Base-by-base conservation (phyloP, 2,329 filamentous ascomycete genomes). In the Sporothrix pallida region DNA sequence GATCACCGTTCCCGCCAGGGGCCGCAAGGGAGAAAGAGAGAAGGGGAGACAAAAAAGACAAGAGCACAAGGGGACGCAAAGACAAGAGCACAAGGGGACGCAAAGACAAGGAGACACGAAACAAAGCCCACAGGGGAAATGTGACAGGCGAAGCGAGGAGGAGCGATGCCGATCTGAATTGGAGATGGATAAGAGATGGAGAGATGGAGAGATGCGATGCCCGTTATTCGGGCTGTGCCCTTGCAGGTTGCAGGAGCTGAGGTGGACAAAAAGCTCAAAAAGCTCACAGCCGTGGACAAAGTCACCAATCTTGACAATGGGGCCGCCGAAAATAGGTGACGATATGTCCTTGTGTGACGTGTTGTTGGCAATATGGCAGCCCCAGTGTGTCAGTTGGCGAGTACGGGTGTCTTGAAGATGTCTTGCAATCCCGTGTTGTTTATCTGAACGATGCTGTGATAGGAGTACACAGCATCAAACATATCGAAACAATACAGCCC, bases 151-250 rank as follows among this genome's bases (percentile, higher is more conserved):
- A 68, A 52, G 46, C 23, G 15, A 68, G 46, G 63, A 31, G 20
- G 3, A 17, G n/a, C 23, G 13, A 50, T 68, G 65, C 23, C 65
- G 65, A 68, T 68, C 65, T 37, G 17, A 68, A 68, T 68, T 20
- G 48, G 48, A 52, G 15, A 52, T 52, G 42, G 65, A 68, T 23
- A 68, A 37, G 23, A 20, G 60, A 46, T 23, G 42, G 31, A 7
- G 31, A 37, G 2, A 37, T 7, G 31, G 31, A 37, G 31, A 37
- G 31, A 37, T 37, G 31, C 31, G 31, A 37, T 6, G 31, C 31
- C 31, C 62, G 42, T 26, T 48, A 20, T 67, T 67, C 20, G 60
- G 62, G 62, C 42, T 26, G 42, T 67, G 42, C 62, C n/a, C 42
- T 65, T 65, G 62, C 42, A 13, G 37, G 31, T 12, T 37, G 52